Evolutionary conservation across 306 rosid species (phyloP), one percentile per base, ranked within the genome.

Genomic region (Ceratonia siliqua): DNA sequence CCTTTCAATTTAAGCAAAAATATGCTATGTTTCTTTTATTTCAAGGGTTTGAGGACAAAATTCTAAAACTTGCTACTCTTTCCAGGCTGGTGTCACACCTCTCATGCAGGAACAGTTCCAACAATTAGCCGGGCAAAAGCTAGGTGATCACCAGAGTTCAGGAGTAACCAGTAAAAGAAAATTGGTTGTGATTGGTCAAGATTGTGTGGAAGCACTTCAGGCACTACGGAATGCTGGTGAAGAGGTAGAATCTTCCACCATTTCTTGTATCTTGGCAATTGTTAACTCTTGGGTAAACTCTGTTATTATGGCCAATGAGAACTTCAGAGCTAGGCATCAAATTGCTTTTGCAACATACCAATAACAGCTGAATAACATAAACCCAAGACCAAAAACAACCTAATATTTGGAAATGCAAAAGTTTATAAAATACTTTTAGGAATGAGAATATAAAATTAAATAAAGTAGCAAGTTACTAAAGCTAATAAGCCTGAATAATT

Each of bases 11-110:
- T 0, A 11, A 28, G 42, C 32, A 24, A 2, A 53, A 10, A 35
- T 20, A 17, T 70, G 27, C 21, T 6, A 56, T 41, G 8, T 25
- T 17, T 5, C 64, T 56, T 46, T 36, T 74, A 38, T 62, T 35
- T 45, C 20, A 20, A 54, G 50, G 20, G 39, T 46, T n/a, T n/a
- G n/a, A n/a, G n/a, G n/a, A 73, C 27, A 57, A n/a, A 70, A 25
- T 41, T 35, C 66, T 69, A 56, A 55, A 53, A 42, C 43, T 27
- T 45, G 15, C 27, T 64, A 30, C 54, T 43, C 28, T 79, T 73
- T 79, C 61, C 84, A 94, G 98, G 94, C 97, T 73, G 97, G 96
- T 78, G 80, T 94, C 72, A 81, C 98, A 36, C 96, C 88, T 55
- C 88, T n/a, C n/a, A n/a, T n/a, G 76, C 98, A 91, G 80, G 84